These are phyloP conservation scores for Beauveria caledonica DNA, from an alignment of 2,329 filamentous ascomycete genomes.

Conservation along the genomic window DNA sequence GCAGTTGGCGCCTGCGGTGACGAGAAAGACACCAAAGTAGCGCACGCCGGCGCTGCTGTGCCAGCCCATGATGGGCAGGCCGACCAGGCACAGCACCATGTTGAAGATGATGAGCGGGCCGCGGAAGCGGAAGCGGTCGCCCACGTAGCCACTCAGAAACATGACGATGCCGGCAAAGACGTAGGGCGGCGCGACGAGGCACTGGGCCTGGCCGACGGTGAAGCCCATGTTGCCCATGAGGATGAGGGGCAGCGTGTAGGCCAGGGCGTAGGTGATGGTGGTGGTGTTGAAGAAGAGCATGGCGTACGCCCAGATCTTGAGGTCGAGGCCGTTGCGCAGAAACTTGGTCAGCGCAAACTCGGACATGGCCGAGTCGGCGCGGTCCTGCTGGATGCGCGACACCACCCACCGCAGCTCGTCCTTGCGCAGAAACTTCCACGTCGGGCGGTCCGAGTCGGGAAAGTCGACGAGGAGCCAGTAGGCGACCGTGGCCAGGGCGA, in stretches of 20 bases:
- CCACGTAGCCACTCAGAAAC: conserved; percentile 50
- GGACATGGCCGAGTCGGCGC: conserved; percentile 47
- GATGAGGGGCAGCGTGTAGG: conserved; percentile 73
- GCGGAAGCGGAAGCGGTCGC: conserved; percentile 59
- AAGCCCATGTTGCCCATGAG: conserved; percentile 57
- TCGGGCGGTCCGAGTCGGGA: conserved; percentile 45
- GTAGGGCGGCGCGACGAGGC: conserved; percentile 64
- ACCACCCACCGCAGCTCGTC: conserved; percentile 46
- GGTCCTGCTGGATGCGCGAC: conserved; percentile 46
- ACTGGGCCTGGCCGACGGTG: conserved; percentile 54
- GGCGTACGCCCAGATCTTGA: conserved; percentile 55
- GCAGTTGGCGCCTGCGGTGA: conserved; percentile 67
- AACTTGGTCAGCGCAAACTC: conserved; percentile 42
- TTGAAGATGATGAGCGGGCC: conserved; percentile 60
- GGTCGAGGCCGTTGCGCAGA: conserved; percentile 38
- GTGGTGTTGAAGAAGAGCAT: conserved; percentile 58
- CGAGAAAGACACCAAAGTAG: conserved; percentile 69
- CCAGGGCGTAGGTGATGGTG: conserved; percentile 65
- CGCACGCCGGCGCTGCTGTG: conserved; percentile 45
- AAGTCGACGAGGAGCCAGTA: conserved; percentile 58
- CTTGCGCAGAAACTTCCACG: conserved; percentile 44
- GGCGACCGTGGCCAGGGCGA: conserved; percentile 37
- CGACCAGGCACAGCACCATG: conserved; percentile 57
- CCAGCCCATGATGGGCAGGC: conserved; percentile 67
- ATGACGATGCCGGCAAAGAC: conserved; percentile 57